Evolutionary conservation across 257 asterid species (phyloP).

Genomic region (Vinca minor): DNA sequence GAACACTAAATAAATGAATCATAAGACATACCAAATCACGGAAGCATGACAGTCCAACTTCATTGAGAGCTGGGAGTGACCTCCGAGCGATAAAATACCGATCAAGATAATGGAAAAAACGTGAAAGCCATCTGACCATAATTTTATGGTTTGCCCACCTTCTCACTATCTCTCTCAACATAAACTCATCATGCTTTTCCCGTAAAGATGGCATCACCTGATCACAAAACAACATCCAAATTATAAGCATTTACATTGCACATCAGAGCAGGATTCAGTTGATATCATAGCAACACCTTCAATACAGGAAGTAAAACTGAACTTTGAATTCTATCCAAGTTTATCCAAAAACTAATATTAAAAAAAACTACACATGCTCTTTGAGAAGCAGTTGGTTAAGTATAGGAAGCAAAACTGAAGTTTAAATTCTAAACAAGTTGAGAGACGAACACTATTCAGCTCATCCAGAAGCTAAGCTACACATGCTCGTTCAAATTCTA

Average conservation of each 20-base stretch:
- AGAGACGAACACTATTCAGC: no score
- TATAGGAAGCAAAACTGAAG: background rate
- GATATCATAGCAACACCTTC: background rate
- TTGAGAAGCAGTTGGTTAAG: background rate
- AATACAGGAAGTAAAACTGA: no score
- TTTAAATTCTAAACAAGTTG: background rate
- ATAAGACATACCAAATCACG: conserved; percentile 27
- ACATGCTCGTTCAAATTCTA: no score
- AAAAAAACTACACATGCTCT: no score
- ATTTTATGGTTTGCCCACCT: conserved; percentile 46
- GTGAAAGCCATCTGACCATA: conserved; percentile 53
- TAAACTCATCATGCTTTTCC: conserved; percentile 40
- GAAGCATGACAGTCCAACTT: conserved; percentile 42
- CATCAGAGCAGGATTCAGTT: background rate
- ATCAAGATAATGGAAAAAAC: conserved; percentile 49
- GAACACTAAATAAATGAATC: background rate
- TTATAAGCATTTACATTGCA: background rate
- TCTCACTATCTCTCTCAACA: conserved; percentile 46
- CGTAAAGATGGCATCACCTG: conserved; percentile 43
- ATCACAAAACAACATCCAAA: conserved; percentile 3
- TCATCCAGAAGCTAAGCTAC: no score
- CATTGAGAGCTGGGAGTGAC: conserved; percentile 31
- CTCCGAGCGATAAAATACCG: conserved; percentile 35
- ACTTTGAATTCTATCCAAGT: no score
- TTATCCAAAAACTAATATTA: no score